Percentiles rank a stretch among this genome's conserved stretches.
Conservation (phyloP, 768 basidiomycete genomes). For the Ephemerocybe angulata region DNA sequence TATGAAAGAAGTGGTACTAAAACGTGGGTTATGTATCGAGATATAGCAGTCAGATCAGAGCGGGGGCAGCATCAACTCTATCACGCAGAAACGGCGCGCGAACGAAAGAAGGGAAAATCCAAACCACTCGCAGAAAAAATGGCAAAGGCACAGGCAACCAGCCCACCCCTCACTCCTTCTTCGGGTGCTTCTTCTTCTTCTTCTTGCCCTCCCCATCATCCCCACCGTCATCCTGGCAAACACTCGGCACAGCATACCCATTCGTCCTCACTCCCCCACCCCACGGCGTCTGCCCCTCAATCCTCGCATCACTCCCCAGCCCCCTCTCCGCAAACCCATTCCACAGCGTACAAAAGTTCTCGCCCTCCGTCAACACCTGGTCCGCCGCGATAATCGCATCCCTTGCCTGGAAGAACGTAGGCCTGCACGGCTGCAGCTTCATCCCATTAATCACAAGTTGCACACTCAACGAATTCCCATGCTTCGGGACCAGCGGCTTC, state of each 20-base stretch:
- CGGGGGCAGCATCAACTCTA: neutral
- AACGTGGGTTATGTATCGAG: neutral
- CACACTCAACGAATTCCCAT: slow-evolving; percentile 83
- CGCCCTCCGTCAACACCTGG: slow-evolving; percentile 83
- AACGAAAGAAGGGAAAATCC: neutral
- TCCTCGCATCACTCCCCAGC: slow-evolving; percentile 70
- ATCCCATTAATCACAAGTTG: slow-evolving; percentile 88
- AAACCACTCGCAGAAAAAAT: neutral
- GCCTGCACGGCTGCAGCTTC: slow-evolving; percentile 93
- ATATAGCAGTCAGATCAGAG: neutral
- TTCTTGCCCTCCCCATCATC: neutral
- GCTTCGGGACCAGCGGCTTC: slow-evolving; percentile 73
- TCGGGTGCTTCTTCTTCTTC: neutral
- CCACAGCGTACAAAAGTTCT: slow-evolving; percentile 91
- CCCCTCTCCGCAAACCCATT: slow-evolving; percentile 79
- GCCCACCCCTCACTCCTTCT: neutral
- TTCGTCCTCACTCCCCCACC: slow-evolving; percentile 84
- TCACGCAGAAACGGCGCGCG: neutral
- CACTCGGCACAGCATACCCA: slow-evolving; percentile 31
- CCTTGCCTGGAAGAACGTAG: slow-evolving; percentile 86
- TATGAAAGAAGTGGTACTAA: neutral
- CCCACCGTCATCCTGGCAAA: slow-evolving; percentile 20
- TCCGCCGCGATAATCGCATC: slow-evolving; percentile 92
- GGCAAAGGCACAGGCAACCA: neutral
- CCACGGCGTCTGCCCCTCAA: slow-evolving; percentile 83